Evolutionary conservation across 148 eudicot species (phyloP), one percentile per base, ranked within the genome.

Genomic region (Fagopyrum tataricum): DNA sequence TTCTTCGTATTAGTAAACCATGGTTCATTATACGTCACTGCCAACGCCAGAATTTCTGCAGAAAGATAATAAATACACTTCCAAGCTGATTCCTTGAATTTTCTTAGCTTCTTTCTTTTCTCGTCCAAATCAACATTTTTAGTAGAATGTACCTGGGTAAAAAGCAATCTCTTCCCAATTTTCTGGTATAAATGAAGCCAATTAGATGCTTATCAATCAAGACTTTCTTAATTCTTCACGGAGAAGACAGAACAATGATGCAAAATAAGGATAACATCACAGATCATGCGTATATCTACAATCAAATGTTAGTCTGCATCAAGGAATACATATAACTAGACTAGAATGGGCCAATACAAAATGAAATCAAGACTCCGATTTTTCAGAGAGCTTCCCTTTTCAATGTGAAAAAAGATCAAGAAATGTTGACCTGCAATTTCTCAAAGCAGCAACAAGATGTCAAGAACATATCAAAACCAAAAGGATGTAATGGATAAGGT

Each of bases 31-130:
- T 88, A 90, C 64, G 97, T 85, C 40, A 92, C 93, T 23, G 76
- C 78, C 76, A 93, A 81, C 43, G 86, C 91, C 71, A 93, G 78
- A 61, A 93, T 56, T 83, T 93, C 98, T 43, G 96, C 98, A 42
- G 98, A 93, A 69, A 93, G 90, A 80, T 75, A 93, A 80, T 93
- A 93, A 43, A 93, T 64, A 78, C 90, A 90, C 82, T 93, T 93
- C 98, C 98, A 93, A 23, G 98, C 96, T 20, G 98, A 93, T 78
- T 93, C 98, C 83, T 93, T 93, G 82, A 93, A 93, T 80, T 93
- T 93, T 71, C 86, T 75, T n/a, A 93, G 80, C 85, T 79, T 93
- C 85, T 82, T 90, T 72, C 73, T 87, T 59, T 84, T 84, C 9
- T 82, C 90, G 68, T 79, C 79, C 0, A 76, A 46, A 66, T 83